Evolutionary conservation across 1,139 yeast species (phyloP).

Genomic region (Hyphopichia khmerensis): DNA sequence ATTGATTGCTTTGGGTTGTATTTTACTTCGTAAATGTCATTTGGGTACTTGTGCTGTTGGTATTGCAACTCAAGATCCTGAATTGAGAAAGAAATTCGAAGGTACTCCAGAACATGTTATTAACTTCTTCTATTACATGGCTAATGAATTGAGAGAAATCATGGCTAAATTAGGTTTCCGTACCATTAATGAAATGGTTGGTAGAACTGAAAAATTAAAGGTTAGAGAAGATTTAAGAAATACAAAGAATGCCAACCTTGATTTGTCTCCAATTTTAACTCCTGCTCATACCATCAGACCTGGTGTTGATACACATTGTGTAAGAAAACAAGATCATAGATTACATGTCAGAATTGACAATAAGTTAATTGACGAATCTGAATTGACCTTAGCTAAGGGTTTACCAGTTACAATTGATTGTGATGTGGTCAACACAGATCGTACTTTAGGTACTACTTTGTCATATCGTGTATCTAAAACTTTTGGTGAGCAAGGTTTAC

Average conservation of each 20-base stretch:
- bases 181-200: conserved; percentile 96
- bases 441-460: conserved; percentile 92
- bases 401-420: conserved; percentile 93
- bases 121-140: conserved; percentile 92
- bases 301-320: conserved; percentile 94
- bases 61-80: conserved; percentile 98
- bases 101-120: conserved; percentile 99
- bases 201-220: conserved; percentile 85
- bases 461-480: conserved; percentile 91
- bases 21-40: conserved; percentile 94
- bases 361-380: conserved; percentile 94
- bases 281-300: conserved; percentile 97
- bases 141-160: conserved; percentile 86
- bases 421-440: conserved; percentile 90
- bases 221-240: conserved; percentile 85
- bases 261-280: conserved; percentile 87
- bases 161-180: conserved; percentile 97
- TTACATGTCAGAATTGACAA: conserved; percentile 91
- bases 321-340: conserved; percentile 91
- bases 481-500: conserved; percentile 91
- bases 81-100: conserved; percentile 82
- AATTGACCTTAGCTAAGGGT: conserved; percentile 88
- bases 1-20: conserved; percentile 95
- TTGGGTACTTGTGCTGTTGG: conserved; percentile 96
- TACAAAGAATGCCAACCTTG: conserved; percentile 89